Percentiles rank a stretch among this genome's conserved stretches.
Evolutionary conservation across 1,139 yeast species (phyloP).

Genomic region (Yarrowia galli): DNA sequence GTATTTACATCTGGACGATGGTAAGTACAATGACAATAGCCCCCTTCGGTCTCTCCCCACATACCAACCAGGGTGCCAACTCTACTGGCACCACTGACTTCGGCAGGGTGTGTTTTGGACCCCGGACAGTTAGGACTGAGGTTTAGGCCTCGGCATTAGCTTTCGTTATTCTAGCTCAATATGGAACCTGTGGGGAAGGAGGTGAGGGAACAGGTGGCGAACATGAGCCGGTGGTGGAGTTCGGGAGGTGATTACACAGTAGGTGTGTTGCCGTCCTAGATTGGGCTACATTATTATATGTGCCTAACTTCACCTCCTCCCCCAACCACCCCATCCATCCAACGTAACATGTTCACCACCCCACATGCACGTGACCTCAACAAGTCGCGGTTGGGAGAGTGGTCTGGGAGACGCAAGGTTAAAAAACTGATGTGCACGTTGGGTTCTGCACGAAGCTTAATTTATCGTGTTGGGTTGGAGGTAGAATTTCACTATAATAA

Average conservation of each 20-base stretch:
- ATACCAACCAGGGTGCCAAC: not conserved
- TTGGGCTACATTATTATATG: too few species aligned
- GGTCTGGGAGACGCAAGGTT: not conserved
- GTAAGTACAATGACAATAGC: too few species aligned
- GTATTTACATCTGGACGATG: too few species aligned
- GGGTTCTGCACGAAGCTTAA: slow-evolving; percentile 25
- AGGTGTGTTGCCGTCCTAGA: too few species aligned
- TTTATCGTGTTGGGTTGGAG: slow-evolving; percentile 27
- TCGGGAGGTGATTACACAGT: too few species aligned
- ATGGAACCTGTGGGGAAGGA: slow-evolving; percentile 15
- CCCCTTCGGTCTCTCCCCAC: too few species aligned
- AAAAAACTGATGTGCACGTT: slow-evolving; percentile 31
- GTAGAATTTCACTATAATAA: slow-evolving; percentile 9
- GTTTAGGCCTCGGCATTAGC: slow-evolving; percentile 17
- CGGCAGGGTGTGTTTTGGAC: not conserved
- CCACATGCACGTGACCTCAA: slow-evolving; percentile 38
- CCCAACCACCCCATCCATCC: slow-evolving; percentile 4
- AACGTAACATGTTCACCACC: slow-evolving; percentile 3
- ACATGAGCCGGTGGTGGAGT: too few species aligned
- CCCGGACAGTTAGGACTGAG: slow-evolving; percentile 14
- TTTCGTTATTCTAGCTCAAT: slow-evolving; percentile 17
- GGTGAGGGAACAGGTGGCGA: too few species aligned
- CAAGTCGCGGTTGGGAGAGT: slow-evolving; percentile 33
- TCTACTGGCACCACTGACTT: not conserved
- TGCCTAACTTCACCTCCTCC: not conserved